Evolutionary conservation across 495 filamentous ascomycete genomes (phyloP).

Genomic region (Podospora anserina): DNA sequence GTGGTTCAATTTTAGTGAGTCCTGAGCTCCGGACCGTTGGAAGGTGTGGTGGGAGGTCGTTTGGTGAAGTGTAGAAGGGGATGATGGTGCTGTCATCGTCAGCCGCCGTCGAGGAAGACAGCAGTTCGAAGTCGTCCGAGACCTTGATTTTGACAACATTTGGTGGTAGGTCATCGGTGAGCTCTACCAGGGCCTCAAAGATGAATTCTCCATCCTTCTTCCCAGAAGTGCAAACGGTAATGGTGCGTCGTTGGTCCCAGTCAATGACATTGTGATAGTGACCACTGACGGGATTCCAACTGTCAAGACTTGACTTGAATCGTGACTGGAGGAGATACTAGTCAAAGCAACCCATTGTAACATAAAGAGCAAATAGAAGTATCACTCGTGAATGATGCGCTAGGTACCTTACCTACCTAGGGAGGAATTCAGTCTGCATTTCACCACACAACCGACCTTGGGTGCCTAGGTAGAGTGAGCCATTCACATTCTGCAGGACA

Average conservation of each 20-base stretch:
- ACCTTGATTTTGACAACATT: slow-evolving; percentile 5
- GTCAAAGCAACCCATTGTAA: background rate
- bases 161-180: slow-evolving; percentile 4
- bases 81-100: slow-evolving; percentile 1
- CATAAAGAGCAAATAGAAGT: too few species aligned
- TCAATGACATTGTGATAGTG: background rate
- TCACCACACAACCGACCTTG: too few species aligned
- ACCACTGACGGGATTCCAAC: background rate
- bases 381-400: background rate
- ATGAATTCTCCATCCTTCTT: slow-evolving; percentile 9
- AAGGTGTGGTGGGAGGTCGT: background rate
- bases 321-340: background rate
- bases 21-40: slow-evolving; percentile 10
- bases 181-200: slow-evolving; percentile 2
- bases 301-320: background rate
- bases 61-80: slow-evolving; percentile 10
- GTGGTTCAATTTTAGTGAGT: slow-evolving; percentile 14
- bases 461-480: too few species aligned
- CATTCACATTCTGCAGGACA: too few species aligned
- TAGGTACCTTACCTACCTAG: background rate
- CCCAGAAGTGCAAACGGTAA: background rate
- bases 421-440: too few species aligned
- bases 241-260: background rate
- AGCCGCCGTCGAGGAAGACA: background rate
- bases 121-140: slow-evolving; percentile 3